These are phyloP conservation scores for Penicillium atrosanguineum DNA, from an alignment of 495 filamentous ascomycete species.

Conservation along the genomic window DNA sequence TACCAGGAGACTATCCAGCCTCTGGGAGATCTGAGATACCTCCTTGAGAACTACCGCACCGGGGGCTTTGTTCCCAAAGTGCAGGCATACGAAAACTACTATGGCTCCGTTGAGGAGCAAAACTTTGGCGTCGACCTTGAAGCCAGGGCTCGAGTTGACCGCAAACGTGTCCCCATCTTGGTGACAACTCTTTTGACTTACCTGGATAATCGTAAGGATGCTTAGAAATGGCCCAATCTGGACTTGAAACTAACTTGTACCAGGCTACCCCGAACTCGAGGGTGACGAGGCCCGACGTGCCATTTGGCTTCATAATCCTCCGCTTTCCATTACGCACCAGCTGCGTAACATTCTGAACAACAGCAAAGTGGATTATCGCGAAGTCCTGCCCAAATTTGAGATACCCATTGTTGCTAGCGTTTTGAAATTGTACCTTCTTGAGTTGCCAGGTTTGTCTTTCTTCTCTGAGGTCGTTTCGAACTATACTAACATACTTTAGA, in stretches of 20 bases:
- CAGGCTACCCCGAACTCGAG: constrained; percentile 93
- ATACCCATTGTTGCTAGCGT: constrained; percentile 90
- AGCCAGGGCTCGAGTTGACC: constrained; percentile 84
- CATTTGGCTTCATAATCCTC: constrained; percentile 93
- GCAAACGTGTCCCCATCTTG: constrained; percentile 91
- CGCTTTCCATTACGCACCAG: constrained; percentile 79
- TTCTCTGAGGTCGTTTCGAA: constrained; percentile 1
- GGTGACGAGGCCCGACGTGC: constrained; percentile 89
- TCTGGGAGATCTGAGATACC: constrained; percentile 83
- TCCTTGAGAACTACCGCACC: constrained; percentile 97
- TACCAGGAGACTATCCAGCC: constrained; percentile 99
- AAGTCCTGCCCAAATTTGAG: constrained; percentile 80
- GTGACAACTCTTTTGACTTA: constrained; percentile 92
- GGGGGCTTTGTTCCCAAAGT: constrained; percentile 88
- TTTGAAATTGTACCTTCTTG: constrained; percentile 92
- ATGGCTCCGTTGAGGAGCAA: constrained; percentile 95
- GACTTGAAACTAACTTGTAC: constrained; percentile 10
- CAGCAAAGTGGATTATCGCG: constrained; percentile 75
- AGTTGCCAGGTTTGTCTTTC: constrained; percentile 75
- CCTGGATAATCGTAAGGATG: constrained; percentile 73
- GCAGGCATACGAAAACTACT: constrained; percentile 97
- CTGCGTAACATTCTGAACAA: constrained; percentile 81
- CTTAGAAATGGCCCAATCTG: neutral
- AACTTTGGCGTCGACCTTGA: constrained; percentile 97
- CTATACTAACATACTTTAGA: constrained; percentile 49